phyloP scores from a whole-genome alignment of 192 early-diverging fungal species.

The Coemansia sp. region DNA sequence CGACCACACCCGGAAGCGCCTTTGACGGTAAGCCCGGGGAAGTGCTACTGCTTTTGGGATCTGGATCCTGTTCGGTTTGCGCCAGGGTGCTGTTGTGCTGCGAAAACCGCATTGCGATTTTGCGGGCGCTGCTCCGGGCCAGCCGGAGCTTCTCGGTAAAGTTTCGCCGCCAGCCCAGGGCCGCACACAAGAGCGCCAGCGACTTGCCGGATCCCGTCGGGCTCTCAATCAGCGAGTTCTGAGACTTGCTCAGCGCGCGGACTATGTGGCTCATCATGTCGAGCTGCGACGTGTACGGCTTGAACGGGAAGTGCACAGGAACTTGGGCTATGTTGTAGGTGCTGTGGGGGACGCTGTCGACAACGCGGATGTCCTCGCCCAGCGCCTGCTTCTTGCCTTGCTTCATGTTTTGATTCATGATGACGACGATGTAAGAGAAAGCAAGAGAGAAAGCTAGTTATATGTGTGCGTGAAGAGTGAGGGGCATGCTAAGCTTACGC shows the following conservation, averaged over 20 bases:
- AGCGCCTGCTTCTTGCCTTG: neutral
- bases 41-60: neutral
- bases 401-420: neutral
- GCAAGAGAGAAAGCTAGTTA: neutral
- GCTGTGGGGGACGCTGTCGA: neutral
- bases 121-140: constrained; percentile 27
- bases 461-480: too few relatives aligned
- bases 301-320: constrained; percentile 65
- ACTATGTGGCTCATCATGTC: constrained; percentile 67
- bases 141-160: constrained; percentile 45
- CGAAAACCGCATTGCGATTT: constrained; percentile 38
- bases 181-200: constrained; percentile 67
- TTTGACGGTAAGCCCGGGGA: neutral
- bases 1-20: neutral
- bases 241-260: constrained; percentile 45
- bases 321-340: constrained; percentile 53
- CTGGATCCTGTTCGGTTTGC: neutral
- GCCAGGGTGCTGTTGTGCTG: constrained; percentile 24
- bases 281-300: constrained; percentile 67
- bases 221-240: constrained; percentile 68
- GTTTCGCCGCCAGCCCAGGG: constrained; percentile 62
- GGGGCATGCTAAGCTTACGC: too few relatives aligned
- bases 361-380: constrained; percentile 2
- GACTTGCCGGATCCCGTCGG: constrained; percentile 82
- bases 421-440: too few relatives aligned